Conservation (phyloP, 441 rosid species). For the Isatis lusitanica region DNA sequence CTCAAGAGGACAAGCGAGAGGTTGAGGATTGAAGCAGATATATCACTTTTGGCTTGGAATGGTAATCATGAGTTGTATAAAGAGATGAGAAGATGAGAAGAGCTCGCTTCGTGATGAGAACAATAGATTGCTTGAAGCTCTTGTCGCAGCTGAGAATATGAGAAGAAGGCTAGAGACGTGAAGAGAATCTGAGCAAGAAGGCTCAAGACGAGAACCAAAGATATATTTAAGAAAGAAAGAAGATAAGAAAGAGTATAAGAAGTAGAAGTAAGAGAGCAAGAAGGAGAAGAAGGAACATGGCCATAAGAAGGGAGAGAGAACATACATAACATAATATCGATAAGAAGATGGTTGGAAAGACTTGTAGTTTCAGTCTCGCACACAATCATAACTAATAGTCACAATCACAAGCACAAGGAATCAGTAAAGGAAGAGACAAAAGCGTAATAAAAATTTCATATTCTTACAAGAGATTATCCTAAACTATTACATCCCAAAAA, state of each 20-base stretch:
- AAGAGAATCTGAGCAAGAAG: too few species aligned
- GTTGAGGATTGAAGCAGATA: slow-evolving; percentile 77
- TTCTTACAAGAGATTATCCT: too few species aligned
- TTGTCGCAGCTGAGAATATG: slow-evolving; percentile 43
- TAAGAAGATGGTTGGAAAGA: slow-evolving; percentile 38
- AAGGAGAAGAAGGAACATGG: slow-evolving; percentile 23
- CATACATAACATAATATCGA: slow-evolving; percentile 26
- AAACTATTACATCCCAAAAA: too few species aligned
- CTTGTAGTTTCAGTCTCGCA: slow-evolving; percentile 48
- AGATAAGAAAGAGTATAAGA: slow-evolving; percentile 18
- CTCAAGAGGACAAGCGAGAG: slow-evolving; percentile 62
- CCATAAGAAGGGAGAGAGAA: not conserved
- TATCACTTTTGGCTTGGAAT: slow-evolving; percentile 69
- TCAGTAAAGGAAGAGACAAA: slow-evolving; percentile 37
- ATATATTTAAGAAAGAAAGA: slow-evolving; percentile 54
- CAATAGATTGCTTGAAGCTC: slow-evolving; percentile 44
- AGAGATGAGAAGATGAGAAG: slow-evolving; percentile 70
- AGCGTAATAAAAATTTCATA: not conserved
- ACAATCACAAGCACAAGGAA: slow-evolving; percentile 38
- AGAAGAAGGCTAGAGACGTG: slow-evolving; percentile 44
- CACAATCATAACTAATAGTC: slow-evolving; percentile 36
- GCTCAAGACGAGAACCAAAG: slow-evolving; percentile 70
- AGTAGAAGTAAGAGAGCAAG: slow-evolving; percentile 26
- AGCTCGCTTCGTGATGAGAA: slow-evolving; percentile 53
- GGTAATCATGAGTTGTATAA: slow-evolving; percentile 73